Conservation (phyloP, 176 grass and related monocot species). For the Eleusine coracana region DNA sequence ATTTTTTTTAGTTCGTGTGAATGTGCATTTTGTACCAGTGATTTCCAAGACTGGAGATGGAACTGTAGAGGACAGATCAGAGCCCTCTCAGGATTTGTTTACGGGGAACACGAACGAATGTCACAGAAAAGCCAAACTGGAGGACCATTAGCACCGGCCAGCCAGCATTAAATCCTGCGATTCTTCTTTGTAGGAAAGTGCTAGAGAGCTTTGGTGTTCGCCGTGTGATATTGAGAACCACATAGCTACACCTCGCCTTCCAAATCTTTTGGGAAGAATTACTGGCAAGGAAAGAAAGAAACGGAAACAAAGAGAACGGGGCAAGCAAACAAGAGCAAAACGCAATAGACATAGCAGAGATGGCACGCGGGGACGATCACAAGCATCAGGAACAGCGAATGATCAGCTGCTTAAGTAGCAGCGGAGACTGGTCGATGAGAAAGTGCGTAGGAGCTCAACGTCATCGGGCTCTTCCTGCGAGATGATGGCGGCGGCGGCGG, state of each 20-base stretch:
- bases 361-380: neutral
- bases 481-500: neutral
- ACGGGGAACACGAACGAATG: neutral
- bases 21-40: neutral
- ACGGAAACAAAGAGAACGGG: too few species aligned
- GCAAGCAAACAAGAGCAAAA: neutral
- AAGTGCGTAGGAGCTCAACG: neutral
- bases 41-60: neutral
- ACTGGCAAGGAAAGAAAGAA: neutral
- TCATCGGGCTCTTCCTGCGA: neutral
- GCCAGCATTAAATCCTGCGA: conserved; percentile 59
- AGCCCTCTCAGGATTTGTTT: neutral
- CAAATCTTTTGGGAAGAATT: neutral
- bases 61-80: neutral
- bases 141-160: conserved; percentile 26
- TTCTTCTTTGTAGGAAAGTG: conserved; percentile 27
- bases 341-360: neutral
- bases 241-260: conserved; percentile 28
- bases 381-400: neutral
- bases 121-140: conserved; percentile 66
- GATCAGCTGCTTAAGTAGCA: neutral
- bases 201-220: neutral
- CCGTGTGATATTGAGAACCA: neutral
- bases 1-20: too few species aligned
- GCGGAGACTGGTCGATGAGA: neutral